phyloP scores from a whole-genome alignment of 768 basidiomycete species.

The Termitomyces sp. region DNA sequence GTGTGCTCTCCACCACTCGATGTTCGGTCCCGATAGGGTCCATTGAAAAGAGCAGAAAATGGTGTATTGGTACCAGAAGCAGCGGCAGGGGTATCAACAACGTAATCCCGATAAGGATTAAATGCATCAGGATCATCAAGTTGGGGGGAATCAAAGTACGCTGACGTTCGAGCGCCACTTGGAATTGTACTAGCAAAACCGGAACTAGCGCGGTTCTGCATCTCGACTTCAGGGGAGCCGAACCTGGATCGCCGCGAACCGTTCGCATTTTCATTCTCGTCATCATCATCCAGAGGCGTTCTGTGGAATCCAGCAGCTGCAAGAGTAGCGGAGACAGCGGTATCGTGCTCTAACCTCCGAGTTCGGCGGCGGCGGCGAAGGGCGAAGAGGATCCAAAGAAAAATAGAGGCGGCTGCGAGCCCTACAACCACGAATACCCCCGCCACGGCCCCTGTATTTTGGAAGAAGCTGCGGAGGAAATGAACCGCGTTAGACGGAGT shows the following conservation, averaged over 20 bases:
- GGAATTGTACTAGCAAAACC: constrained; percentile 28
- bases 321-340: constrained; percentile 67
- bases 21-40: constrained; percentile 32
- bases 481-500: neutral
- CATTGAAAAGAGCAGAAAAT: constrained; percentile 29
- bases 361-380: constrained; percentile 64
- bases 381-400: constrained; percentile 71
- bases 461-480: constrained; percentile 66
- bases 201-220: constrained; percentile 42
- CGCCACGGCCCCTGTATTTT: constrained; percentile 85
- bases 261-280: constrained; percentile 29
- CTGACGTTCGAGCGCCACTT: constrained; percentile 33
- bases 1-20: constrained; percentile 28
- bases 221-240: constrained; percentile 33
- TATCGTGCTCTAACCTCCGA: constrained; percentile 63
- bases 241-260: constrained; percentile 23
- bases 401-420: constrained; percentile 66
- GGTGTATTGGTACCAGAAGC: constrained; percentile 42
- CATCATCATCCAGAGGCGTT: constrained; percentile 65
- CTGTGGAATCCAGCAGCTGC: constrained; percentile 72
- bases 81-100: constrained; percentile 26
- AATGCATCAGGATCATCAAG: constrained; percentile 35
- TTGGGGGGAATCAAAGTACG: constrained; percentile 36
- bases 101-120: constrained; percentile 57
- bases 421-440: constrained; percentile 92